Base-by-base conservation (phyloP, 306 rosid genomes). In the Vicia sativa region DNA sequence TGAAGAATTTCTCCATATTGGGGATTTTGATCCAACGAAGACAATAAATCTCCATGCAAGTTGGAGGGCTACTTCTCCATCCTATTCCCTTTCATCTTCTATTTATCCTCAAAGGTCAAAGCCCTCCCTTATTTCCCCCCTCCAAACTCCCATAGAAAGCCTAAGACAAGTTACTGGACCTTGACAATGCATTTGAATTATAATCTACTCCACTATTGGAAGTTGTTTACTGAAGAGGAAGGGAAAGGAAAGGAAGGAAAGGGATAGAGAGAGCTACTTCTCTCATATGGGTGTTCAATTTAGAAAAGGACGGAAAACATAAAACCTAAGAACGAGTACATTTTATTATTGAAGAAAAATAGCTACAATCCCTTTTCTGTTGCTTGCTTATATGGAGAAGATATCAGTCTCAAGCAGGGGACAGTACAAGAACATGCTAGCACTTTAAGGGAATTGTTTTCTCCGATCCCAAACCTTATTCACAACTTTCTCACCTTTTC, bases 381-480 rank as follows among this genome's bases (percentile, higher is more conserved):
- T 13, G 78, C 59, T 5, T 29, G 72, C 59, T 4, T 37, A 52
- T 39, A 5, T 28, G 39, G 65, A 23, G 16, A 60, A 54, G 57
- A 29, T 54, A 64, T 44, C 23, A 13, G 49, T 56, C 44, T 37
- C 31, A 10, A 46, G 38, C 38, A 34, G 38, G 38, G 25, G 34
- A 34, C 11, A 49, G 19, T 25, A 12, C 54, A 38, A 50, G 21
- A 38, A 23, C 45, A 25, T 7, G 52, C 41, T 45, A 72, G 28
- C 28, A 28, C 44, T 45, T 45, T 46, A 43, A 28, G 29, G 70
- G 43, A 16, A 4, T 46, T 23, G 25, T 9, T 26, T 44, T 44
- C 68, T 71, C 39, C 18, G 7, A 31, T 35, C 28, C 52, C 70
- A 65, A 29, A 15, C 69, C 61, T 23, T 7, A n/a, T 8, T 72